Conservation (phyloP, 768 basidiomycete species). For the Mrakia blollopis region DNA sequence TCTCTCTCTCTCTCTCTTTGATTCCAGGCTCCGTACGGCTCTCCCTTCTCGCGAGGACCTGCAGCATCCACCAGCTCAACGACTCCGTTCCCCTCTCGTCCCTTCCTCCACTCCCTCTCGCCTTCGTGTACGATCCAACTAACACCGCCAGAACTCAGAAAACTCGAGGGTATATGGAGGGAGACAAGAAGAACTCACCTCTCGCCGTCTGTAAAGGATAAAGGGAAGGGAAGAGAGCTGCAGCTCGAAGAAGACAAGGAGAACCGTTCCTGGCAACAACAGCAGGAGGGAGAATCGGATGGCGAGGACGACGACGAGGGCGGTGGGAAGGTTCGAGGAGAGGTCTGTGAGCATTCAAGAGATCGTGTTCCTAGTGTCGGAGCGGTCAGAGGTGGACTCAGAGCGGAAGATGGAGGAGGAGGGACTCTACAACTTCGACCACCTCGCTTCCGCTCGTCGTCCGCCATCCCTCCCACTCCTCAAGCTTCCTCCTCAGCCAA, state of each 20-base stretch:
- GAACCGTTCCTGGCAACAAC: not conserved
- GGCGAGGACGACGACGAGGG: not conserved
- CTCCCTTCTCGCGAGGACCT: not conserved
- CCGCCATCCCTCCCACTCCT: not conserved
- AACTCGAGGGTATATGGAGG: slow-evolving; percentile 24
- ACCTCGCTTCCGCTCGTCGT: slow-evolving; percentile 1
- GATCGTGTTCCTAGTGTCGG: not conserved
- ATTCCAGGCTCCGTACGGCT: too few relatives aligned
- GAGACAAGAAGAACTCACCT: not conserved
- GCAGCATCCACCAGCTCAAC: not conserved
- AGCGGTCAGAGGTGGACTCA: not conserved
- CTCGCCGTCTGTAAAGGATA: not conserved
- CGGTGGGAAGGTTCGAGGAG: not conserved
- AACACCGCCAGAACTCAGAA: slow-evolving; percentile 17
- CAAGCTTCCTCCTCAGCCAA: not conserved
- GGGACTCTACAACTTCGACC: not conserved
- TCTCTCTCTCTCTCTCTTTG: too few relatives aligned
- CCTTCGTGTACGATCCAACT: not conserved
- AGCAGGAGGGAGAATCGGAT: not conserved
- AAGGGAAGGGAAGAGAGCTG: slow-evolving; percentile 17
- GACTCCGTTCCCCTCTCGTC: slow-evolving; percentile 23
- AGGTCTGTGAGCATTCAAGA: not conserved
- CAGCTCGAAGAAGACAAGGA: not conserved
- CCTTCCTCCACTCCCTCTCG: slow-evolving; percentile 3
- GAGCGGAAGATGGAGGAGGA: not conserved